These are phyloP conservation scores for Xylaria sp. DNA, from an alignment of 2,329 filamentous ascomycete species.

Conservation along the genomic window DNA sequence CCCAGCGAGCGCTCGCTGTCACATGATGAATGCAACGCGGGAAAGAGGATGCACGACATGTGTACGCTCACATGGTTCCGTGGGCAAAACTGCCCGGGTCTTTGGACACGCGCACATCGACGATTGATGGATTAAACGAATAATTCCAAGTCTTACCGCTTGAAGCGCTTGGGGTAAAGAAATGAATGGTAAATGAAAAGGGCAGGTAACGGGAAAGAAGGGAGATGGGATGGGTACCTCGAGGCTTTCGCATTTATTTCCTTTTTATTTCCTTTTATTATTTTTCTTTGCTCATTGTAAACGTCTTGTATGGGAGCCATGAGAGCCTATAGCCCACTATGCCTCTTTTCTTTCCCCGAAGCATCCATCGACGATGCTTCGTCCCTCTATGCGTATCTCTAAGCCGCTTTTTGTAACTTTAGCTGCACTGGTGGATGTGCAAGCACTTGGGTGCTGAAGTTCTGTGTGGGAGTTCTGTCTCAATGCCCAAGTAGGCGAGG, in stretches of 20 bases:
- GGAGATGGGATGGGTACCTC: conserved; percentile 9
- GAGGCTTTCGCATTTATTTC: conserved; percentile 4
- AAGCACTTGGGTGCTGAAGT: neutral
- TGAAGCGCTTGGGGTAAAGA: conserved; percentile 14
- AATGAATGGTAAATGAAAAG: conserved; percentile 20
- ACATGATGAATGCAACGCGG: conserved; percentile 10
- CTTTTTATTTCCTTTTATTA: neutral
- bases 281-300: neutral
- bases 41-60: conserved; percentile 7
- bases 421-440: neutral
- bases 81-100: neutral
- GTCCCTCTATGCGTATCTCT: neutral
- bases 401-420: conserved; percentile 3
- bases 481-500: neutral
- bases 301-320: neutral
- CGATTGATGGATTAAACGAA: conserved; percentile 16
- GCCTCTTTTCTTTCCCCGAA: neutral
- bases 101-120: conserved; percentile 12
- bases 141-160: conserved; percentile 7
- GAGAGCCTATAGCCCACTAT: conserved; percentile 2
- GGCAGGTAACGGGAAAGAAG: conserved; percentile 12
- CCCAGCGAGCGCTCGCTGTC: conserved; percentile 13
- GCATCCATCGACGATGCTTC: conserved; percentile 8
- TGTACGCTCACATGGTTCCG: neutral
- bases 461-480: neutral